Conservation (phyloP, 257 asterid species). For the Salvia hispanica region DNA sequence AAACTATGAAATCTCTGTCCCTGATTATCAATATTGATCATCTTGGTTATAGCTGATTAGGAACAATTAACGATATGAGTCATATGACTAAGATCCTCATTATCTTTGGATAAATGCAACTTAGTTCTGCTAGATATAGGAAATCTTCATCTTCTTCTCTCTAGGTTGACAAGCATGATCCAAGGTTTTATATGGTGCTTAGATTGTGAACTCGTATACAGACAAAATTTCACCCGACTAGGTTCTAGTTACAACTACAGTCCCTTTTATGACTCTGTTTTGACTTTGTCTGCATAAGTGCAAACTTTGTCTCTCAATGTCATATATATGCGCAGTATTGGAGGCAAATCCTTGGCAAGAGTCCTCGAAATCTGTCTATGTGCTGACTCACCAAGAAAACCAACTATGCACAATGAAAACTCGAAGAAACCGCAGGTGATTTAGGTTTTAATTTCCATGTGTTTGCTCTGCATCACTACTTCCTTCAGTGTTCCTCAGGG, state of each 20-base stretch:
- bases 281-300: no score
- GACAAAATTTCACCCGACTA: no score
- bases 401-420: conserved; percentile 94
- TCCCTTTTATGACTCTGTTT: no score
- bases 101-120: conserved; percentile 6
- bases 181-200: no score
- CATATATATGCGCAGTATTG: conserved; percentile 53
- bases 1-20: neutral
- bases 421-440: conserved; percentile 76
- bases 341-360: conserved; percentile 98
- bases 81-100: neutral
- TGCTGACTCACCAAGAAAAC: conserved; percentile 85
- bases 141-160: neutral
- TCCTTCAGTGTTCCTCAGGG: conserved; percentile 25
- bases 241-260: no score
- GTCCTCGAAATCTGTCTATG: conserved; percentile 81
- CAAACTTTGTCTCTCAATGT: conserved; percentile 21
- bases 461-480: neutral
- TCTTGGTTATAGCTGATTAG: neutral
- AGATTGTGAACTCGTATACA: no score
- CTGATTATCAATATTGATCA: neutral
- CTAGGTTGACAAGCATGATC: no score
- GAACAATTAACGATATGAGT: neutral
- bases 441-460: conserved; percentile 24
- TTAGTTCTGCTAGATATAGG: neutral